A percentile compares a stretch with the other conserved stretches of the same genome.
Evolutionary conservation across 2,329 filamentous ascomycete genomes (phyloP).

Genomic region (Pseudocercospora macadamiae): DNA sequence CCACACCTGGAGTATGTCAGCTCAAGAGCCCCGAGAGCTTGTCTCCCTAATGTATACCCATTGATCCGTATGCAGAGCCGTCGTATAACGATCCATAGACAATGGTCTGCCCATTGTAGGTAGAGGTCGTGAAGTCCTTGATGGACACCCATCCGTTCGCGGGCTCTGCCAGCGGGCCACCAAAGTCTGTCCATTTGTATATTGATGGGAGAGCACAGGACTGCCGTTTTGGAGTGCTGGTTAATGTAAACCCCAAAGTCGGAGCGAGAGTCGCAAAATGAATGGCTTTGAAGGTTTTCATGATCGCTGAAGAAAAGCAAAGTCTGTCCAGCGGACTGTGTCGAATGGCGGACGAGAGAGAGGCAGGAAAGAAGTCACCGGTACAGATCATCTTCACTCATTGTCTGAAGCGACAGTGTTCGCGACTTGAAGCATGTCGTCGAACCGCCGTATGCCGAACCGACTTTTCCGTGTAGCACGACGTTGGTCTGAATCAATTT

Average conservation of each 20-base stretch:
- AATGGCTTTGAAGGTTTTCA: not conserved
- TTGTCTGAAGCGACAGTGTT: too few species aligned
- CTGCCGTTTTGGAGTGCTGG: not conserved
- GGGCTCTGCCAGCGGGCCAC: constrained; percentile 53
- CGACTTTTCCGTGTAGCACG: too few species aligned
- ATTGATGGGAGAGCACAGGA: constrained; percentile 51
- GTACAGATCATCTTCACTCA: too few species aligned
- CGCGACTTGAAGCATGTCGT: too few species aligned
- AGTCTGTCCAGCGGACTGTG: too few species aligned
- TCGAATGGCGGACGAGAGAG: too few species aligned
- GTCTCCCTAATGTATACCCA: constrained; percentile 50
- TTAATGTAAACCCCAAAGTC: not conserved
- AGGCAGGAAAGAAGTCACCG: too few species aligned
- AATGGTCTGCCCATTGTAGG: constrained; percentile 62
- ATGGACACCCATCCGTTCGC: constrained; percentile 59
- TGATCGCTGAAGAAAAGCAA: too few species aligned
- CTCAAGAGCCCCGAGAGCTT: not conserved
- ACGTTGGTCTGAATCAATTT: too few species aligned
- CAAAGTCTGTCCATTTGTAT: constrained; percentile 54
- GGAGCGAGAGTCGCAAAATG: not conserved
- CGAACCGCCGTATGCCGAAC: too few species aligned
- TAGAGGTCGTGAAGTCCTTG: constrained; percentile 64
- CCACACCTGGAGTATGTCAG: constrained; percentile 38
- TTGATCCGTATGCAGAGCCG: constrained; percentile 57
- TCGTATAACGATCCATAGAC: constrained; percentile 61